Conservation (phyloP, 2,329 filamentous ascomycete genomes). For the Xylariomycetidae sp. region DNA sequence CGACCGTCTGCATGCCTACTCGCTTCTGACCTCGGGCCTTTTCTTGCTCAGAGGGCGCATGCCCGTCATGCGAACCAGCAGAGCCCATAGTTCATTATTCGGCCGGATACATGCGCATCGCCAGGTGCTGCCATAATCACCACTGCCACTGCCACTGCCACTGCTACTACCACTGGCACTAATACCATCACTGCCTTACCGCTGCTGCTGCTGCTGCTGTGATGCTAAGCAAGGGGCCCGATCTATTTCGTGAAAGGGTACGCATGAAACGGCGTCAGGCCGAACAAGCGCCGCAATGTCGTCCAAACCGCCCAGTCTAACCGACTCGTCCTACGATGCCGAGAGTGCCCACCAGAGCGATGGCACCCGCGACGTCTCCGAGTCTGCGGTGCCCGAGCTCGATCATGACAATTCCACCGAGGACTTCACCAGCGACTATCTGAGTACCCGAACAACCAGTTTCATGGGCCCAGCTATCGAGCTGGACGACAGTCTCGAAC, state of each 20-base stretch:
- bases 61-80: conserved; percentile 17
- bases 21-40: too few relatives aligned
- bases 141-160: too few relatives aligned
- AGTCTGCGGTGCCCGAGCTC: conserved; percentile 21
- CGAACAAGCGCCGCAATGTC: conserved; percentile 18
- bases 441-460: conserved; percentile 22
- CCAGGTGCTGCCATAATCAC: conserved; percentile 8
- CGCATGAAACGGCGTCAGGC: too few relatives aligned
- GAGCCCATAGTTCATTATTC: conserved; percentile 10
- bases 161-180: too few relatives aligned
- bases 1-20: too few relatives aligned
- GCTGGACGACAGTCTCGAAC: conserved; percentile 12
- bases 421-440: conserved; percentile 23
- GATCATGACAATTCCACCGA: conserved; percentile 25
- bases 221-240: conserved; percentile 12
- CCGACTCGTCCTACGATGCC: conserved; percentile 17
- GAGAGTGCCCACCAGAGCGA: conserved; percentile 13
- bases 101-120: conserved; percentile 13
- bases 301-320: conserved; percentile 18
- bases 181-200: too few relatives aligned
- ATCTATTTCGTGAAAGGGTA: too few relatives aligned
- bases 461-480: conserved; percentile 17
- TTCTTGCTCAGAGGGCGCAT: too few relatives aligned
- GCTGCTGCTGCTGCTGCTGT: conserved; percentile 12
- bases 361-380: conserved; percentile 13